A percentile compares a stretch with the other conserved stretches of the same genome.
Evolutionary conservation across 768 basidiomycete genomes (phyloP).

Genomic region (Boletus tylopilopsis): DNA sequence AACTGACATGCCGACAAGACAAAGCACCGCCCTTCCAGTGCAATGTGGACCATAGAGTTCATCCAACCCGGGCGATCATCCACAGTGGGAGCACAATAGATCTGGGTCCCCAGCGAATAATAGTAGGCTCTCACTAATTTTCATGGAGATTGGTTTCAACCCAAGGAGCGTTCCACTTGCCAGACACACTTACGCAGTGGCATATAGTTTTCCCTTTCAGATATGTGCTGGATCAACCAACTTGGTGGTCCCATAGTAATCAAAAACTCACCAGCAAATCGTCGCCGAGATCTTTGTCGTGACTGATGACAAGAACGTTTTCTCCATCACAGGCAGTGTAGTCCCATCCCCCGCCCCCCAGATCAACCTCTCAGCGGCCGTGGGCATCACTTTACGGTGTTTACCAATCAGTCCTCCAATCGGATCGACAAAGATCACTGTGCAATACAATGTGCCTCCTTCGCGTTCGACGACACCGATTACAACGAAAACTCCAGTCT

Average conservation of each 20-base stretch:
- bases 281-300: conserved; percentile 49
- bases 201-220: conserved; percentile 70
- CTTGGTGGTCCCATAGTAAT: not conserved
- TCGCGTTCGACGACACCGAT: conserved; percentile 59
- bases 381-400: conserved; percentile 63
- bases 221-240: not conserved
- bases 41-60: conserved; percentile 58
- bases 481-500: conserved; percentile 51
- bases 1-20: conserved; percentile 63
- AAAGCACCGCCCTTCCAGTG: conserved; percentile 66
- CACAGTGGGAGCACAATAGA: conserved; percentile 67
- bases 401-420: conserved; percentile 50
- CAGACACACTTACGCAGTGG: conserved; percentile 45
- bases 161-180: not conserved
- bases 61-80: conserved; percentile 57
- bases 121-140: conserved; percentile 55
- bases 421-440: conserved; percentile 54
- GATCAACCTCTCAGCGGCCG: conserved; percentile 54
- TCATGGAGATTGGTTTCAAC: not conserved
- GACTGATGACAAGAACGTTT: conserved; percentile 34
- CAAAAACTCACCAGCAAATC: conserved; percentile 51
- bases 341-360: conserved; percentile 61
- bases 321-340: conserved; percentile 48
- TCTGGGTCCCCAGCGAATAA: conserved; percentile 54
- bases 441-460: conserved; percentile 60